These are phyloP conservation scores for Rubia tinctorum DNA, from an alignment of 305 asterid genomes.

Conservation along the genomic window DNA sequence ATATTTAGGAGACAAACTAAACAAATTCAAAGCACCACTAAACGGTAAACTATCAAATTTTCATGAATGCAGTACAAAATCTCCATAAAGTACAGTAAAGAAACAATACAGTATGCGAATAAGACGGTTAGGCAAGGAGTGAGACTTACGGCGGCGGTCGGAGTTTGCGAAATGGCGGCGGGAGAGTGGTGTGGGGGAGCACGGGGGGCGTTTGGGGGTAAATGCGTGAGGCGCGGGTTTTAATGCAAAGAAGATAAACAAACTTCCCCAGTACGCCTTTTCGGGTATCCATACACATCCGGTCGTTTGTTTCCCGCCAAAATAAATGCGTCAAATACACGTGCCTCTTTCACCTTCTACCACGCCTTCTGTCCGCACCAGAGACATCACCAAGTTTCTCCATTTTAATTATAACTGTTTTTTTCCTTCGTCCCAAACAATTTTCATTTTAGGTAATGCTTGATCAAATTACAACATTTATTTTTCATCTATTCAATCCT, in stretches of 20 bases:
- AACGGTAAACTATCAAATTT: background rate
- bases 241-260: background rate
- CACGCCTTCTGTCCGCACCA: background rate
- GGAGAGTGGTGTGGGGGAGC: background rate
- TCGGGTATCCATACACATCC: background rate
- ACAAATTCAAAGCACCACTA: background rate
- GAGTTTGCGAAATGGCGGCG: background rate
- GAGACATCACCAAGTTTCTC: too few relatives aligned
- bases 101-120: background rate
- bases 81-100: background rate
- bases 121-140: background rate
- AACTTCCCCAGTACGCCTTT: constrained; percentile 13
- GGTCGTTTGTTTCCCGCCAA: constrained; percentile 20
- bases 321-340: background rate
- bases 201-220: background rate
- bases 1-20: background rate
- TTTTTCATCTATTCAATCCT: too few relatives aligned
- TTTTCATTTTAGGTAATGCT: too few relatives aligned
- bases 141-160: background rate
- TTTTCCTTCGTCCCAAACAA: too few relatives aligned
- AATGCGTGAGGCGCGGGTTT: background rate
- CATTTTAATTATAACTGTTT: too few relatives aligned
- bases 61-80: background rate
- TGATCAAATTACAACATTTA: too few relatives aligned
- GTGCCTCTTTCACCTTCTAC: background rate